Base-by-base conservation (phyloP, 2,329 filamentous ascomycete species). In the Pseudogymnoascus sp. region DNA sequence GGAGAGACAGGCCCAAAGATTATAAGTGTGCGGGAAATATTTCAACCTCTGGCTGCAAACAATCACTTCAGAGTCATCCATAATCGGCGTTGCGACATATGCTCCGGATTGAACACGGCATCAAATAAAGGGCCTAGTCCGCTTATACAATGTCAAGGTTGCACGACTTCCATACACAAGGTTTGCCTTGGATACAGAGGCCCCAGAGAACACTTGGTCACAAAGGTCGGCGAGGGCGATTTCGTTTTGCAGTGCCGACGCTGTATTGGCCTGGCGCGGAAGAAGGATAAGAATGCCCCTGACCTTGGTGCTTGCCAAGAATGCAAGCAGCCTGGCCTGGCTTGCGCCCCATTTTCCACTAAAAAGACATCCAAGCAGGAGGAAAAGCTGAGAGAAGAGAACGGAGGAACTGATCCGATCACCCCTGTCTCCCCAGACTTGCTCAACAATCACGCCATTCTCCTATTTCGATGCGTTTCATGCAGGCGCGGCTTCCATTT, bases 171-270 rank as follows among this genome's bases (percentile, higher is more conserved):
- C 0, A 96, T 91, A 68, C 94, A 99, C 75, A 91, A 90, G 73
- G 77, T 77, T 41, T 99, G 94, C 71, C 80, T 99, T 28, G 92
- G 93, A 1, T 79, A 81, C 58, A 84, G 94, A 59, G 83, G 82
- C 60, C 78, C 74, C 11, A 83, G 94, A 64, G 91, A 96, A n/a
- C 94, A 97, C 72, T 77, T 94, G 36, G 91, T 91, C 8, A 97
- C 92, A 23, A 99, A 97, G 73, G 75, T 97, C 60, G 86, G 80
- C 2, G 79, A 88, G 0, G 85, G 88, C 2, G 76, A 88, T 38
- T 97, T 96, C 68, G 87, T 99, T 14, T 77, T 99, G 39, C 94
- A 99, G 72, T 99, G 94, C 76, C 88, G 86, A 67, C 89, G 87
- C 62, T 99, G 94, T 72, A 82, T 97, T 65, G 87, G 87, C 3